Evolutionary conservation across 768 basidiomycete species (phyloP).

Genomic region (Trametes cingulata): DNA sequence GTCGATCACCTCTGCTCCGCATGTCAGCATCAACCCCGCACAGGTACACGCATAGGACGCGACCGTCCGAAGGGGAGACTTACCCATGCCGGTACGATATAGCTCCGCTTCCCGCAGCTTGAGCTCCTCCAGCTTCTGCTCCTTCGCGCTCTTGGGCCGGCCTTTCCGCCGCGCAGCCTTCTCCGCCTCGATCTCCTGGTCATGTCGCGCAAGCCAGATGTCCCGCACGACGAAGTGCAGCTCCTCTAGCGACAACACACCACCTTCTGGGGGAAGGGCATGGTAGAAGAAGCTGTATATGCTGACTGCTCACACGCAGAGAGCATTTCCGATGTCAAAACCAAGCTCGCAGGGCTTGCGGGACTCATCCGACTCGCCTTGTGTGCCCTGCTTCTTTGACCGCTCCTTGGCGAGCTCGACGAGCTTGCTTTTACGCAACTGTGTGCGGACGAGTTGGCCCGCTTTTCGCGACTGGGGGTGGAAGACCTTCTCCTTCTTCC

Average conservation of each 20-base stretch:
- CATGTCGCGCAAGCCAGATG: slow-evolving; percentile 74
- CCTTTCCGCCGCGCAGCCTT: slow-evolving; percentile 65
- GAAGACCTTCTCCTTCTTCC: slow-evolving; percentile 76
- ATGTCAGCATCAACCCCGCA: too few relatives aligned
- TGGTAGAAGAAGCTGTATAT: slow-evolving; percentile 77
- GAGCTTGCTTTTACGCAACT: slow-evolving; percentile 69
- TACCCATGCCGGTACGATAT: slow-evolving; percentile 83
- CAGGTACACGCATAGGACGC: too few relatives aligned
- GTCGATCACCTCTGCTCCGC: slow-evolving; percentile 69
- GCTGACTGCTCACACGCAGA: slow-evolving; percentile 48
- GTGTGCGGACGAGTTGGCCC: slow-evolving; percentile 65
- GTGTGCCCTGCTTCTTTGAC: slow-evolving; percentile 52
- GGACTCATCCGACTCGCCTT: too few relatives aligned
- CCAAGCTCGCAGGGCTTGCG: too few relatives aligned
- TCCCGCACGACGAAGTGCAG: slow-evolving; percentile 65
- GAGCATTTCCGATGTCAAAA: too few relatives aligned
- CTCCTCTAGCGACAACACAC: slow-evolving; percentile 59
- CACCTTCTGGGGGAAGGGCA: slow-evolving; percentile 59
- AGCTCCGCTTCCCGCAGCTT: slow-evolving; percentile 66
- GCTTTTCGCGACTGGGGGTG: slow-evolving; percentile 87
- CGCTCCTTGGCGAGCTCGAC: slow-evolving; percentile 56
- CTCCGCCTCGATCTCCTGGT: slow-evolving; percentile 65
- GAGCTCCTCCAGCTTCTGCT: slow-evolving; percentile 68
- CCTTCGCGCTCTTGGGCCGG: slow-evolving; percentile 69
- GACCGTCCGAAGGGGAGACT: slow-evolving; percentile 36